Base-by-base conservation (phyloP, 768 basidiomycete species). In the Trametes cubensis region DNA sequence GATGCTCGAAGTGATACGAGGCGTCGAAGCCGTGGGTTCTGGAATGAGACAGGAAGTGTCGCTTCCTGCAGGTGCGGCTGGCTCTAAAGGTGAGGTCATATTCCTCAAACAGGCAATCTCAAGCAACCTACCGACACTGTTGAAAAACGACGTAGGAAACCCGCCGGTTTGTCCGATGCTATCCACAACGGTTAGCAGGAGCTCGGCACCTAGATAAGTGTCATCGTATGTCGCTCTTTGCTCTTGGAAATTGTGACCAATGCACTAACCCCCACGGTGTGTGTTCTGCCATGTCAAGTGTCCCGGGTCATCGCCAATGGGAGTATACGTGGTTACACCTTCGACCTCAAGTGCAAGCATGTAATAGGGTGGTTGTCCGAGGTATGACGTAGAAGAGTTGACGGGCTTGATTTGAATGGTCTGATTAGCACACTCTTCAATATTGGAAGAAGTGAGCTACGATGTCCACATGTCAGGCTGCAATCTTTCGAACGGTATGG, bases 161-260 rank as follows among this genome's bases (percentile, higher is more conserved):
- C 81, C 83, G 0, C 79, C 80, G 0, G 78, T 75, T 46, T 70
- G 76, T 4, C 79, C 79, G 15, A 72, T 70, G 6, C 81, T 71
- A 67, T 85, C 81, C 11, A 81, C 73, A 20, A 83, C 75, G 21
- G 71, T 75, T 18, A 84, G 67, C 26, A 82, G 57, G n/a, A 85
- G 64, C 30, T 71, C 69, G 7, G 80, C 73, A 20, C 77, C 84
- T 85, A 39, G 51, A 38, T 28, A 60, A 46, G 41, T 44, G 4
- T 30, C 17, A 20, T 51, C 25, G 14, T 21, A n/a, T 42, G 20
- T 11, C 15, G 34, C 25, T 56, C 50, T 0, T 11, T 8, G 34
- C 25, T 56, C 50, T 0, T 41, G 23, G 42, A 28, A 20, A 28
- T 23, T 48, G 41, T 15, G n/a, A 20, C 11, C 4, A 28, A 51